Base-by-base conservation (phyloP, 1,139 yeast genomes). In the Yamadazyma friedrichii region DNA sequence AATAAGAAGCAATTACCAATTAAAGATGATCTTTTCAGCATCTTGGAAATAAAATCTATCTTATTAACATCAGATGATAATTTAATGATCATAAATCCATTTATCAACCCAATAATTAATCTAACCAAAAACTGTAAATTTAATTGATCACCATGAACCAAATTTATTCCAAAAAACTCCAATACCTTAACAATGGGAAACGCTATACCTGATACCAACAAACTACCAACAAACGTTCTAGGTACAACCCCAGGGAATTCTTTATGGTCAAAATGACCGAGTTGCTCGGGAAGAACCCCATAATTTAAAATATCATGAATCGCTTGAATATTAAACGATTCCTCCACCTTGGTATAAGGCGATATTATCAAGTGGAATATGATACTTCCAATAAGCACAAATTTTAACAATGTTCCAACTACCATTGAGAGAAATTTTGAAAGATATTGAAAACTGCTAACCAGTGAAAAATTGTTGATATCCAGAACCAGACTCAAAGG, bases 301-400 rank as follows among this genome's bases (percentile, higher is more conserved):
- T 79, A 74, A 48, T 76, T 74, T 41, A 88, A 52, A 37, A 91
- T 72, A 55, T 93, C 98, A 56, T 89, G 93, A 33, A 88, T 70
- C 0, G 98, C 98, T 55, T 93, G 98, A 35, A 88, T 70, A 53
- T 84, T 88, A 70, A 93, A 93, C 28, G 96, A 87, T 58, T 93
- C 98, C 58, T 93, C 98, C 1, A 93, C 97, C 61, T 93, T 91
- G 4, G 97, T 84, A 59, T 70, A 88, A 0, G 97, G 97, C 0
- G 96, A 74, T 2, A 77, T 51, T 16, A 67, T 50, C 47, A 84
- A 55, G 56, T 84, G 77, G 42, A 60, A 59, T 1, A 33, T 16
- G 2, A 42, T 36, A 6, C 31, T 35, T 8, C 11, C 31, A 12
- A 35, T 8, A 6, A 39, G 24, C 29, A 22, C n/a, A n/a, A 26